A percentile compares a stretch with the other conserved stretches of the same genome.
Evolutionary conservation across 495 filamentous ascomycete genomes (phyloP).

Genomic region (Rhypophila decipiens): DNA sequence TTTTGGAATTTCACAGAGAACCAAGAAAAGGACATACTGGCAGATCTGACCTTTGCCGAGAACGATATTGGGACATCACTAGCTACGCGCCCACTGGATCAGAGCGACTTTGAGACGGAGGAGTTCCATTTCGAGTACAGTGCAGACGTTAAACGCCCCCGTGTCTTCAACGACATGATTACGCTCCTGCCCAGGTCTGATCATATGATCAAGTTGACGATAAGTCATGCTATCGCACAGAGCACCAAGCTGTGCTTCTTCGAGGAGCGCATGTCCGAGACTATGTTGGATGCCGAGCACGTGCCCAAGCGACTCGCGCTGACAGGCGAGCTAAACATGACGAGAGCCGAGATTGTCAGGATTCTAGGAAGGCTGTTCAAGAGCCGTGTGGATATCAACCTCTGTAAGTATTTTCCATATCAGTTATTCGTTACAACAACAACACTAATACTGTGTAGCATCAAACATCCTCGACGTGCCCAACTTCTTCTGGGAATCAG

Average conservation of each 20-base stretch:
- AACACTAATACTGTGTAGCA: constrained; percentile 56
- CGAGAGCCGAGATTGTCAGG: constrained; percentile 81
- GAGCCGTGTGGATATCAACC: constrained; percentile 92
- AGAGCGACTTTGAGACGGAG: constrained; percentile 93
- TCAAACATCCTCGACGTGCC: constrained; percentile 96
- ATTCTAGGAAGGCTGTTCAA: constrained; percentile 89
- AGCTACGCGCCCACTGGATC: constrained; percentile 62
- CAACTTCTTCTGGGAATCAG: constrained; percentile 98
- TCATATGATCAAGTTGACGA: constrained; percentile 98
- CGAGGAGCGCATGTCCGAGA: constrained; percentile 91
- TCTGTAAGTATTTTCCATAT: constrained; percentile 67
- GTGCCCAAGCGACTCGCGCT: constrained; percentile 82
- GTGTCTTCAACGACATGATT: constrained; percentile 99
- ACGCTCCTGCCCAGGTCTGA: constrained; percentile 81
- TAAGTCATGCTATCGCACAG: constrained; percentile 94
- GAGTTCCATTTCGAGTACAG: constrained; percentile 99
- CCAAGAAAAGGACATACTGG: constrained; percentile 94
- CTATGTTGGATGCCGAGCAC: constrained; percentile 88
- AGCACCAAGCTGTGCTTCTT: constrained; percentile 97
- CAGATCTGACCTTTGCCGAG: constrained; percentile 88
- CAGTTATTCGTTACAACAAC: too few species aligned
- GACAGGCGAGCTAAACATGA: constrained; percentile 88
- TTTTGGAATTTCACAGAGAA: constrained; percentile 97
- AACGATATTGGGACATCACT: constrained; percentile 51
- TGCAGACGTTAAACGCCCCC: constrained; percentile 69